phyloP scores from a whole-genome alignment of 176 grass and related monocot genomes.

The Oryza rufipogon region DNA sequence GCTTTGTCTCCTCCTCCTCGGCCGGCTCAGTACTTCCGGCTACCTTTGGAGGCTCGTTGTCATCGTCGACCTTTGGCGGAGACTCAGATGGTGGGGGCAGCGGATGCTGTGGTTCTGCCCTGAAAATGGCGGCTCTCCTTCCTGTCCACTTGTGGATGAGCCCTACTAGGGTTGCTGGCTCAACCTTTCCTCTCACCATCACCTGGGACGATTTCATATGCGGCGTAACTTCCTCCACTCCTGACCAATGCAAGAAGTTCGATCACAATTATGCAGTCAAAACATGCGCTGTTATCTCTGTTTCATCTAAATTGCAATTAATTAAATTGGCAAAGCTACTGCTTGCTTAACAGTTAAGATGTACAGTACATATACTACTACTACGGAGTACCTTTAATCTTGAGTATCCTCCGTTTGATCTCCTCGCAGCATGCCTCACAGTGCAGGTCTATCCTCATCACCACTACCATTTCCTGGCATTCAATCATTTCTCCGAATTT shows the following conservation, averaged over 20 bases:
- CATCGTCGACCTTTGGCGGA: not conserved
- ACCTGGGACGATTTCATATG: slow-evolving; percentile 50
- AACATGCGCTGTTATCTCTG: not conserved
- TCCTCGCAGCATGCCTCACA: slow-evolving; percentile 75
- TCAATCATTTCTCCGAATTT: not conserved
- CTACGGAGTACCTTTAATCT: slow-evolving; percentile 51
- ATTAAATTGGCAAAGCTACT: not conserved
- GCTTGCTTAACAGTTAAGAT: no score
- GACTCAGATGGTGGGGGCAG: not conserved
- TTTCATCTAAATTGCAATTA: not conserved
- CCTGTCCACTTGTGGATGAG: slow-evolving; percentile 54
- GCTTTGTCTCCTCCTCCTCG: not conserved
- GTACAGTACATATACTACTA: no score
- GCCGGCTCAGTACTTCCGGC: no score
- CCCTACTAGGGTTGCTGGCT: slow-evolving; percentile 48
- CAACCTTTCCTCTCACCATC: slow-evolving; percentile 47
- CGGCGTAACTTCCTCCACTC: slow-evolving; percentile 47
- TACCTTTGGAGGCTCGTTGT: not conserved
- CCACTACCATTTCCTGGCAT: slow-evolving; percentile 42
- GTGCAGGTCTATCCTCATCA: slow-evolving; percentile 70
- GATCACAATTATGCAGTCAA: no score
- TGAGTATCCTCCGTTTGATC: slow-evolving; percentile 67
- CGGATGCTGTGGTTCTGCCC: slow-evolving; percentile 30
- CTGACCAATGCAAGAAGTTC: slow-evolving; percentile 23
- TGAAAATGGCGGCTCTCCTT: slow-evolving; percentile 38